Evolutionary conservation across 257 asterid species (phyloP).

Genomic region (Petunia secreta): DNA sequence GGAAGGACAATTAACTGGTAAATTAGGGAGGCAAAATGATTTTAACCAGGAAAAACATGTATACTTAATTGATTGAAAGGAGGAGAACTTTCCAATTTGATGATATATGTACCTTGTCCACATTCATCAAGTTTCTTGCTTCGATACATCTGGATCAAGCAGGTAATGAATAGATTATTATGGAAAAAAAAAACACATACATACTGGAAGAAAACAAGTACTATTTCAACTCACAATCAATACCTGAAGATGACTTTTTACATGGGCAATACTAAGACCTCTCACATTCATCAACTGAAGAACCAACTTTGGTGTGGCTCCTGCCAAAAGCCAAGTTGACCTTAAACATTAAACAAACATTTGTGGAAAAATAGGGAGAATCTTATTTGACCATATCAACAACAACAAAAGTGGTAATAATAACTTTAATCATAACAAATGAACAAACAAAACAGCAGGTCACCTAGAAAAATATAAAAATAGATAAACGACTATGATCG

Average conservation of each 20-base stretch:
- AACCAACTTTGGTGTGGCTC: slow-evolving; percentile 95
- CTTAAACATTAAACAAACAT: background rate
- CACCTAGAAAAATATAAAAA: too few relatives aligned
- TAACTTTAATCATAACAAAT: background rate
- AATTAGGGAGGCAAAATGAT: background rate
- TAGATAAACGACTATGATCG: too few relatives aligned
- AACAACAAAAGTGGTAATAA: background rate
- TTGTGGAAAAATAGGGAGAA: background rate
- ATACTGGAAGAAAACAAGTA: background rate
- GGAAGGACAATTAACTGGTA: background rate
- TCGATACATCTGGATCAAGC: slow-evolving; percentile 74
- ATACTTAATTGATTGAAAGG: background rate
- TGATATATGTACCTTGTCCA: slow-evolving; percentile 63
- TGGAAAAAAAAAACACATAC: background rate
- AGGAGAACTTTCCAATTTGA: background rate
- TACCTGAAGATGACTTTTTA: slow-evolving; percentile 97
- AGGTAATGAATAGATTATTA: background rate
- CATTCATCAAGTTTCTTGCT: slow-evolving; percentile 87
- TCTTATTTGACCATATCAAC: background rate
- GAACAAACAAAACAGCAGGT: too few relatives aligned
- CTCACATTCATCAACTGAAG: slow-evolving; percentile 89
- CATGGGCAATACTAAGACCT: slow-evolving; percentile 92
- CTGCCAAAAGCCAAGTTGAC: slow-evolving; percentile 39
- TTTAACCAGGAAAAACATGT: background rate
- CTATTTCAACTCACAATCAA: background rate